Conservation (phyloP, 2,329 filamentous ascomycete species). For the Exophiala sideris region DNA sequence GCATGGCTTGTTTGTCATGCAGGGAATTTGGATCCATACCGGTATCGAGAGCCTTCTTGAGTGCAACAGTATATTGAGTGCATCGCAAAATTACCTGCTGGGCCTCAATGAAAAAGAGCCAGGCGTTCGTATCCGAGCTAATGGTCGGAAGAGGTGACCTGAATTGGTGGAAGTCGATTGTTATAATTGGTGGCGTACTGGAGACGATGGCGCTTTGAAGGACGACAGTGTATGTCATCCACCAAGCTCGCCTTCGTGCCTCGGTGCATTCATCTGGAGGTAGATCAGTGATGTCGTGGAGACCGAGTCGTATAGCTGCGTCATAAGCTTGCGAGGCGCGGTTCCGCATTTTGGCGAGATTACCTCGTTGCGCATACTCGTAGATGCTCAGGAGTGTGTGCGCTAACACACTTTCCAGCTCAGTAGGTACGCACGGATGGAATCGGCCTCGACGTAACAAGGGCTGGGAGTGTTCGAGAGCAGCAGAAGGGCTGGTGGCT, state of each 20-base stretch:
- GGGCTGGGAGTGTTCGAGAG: neutral
- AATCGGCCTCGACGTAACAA: slow-evolving; percentile 2
- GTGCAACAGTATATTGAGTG: slow-evolving; percentile 10
- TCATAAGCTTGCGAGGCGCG: slow-evolving; percentile 15
- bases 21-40: neutral
- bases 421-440: slow-evolving; percentile 4
- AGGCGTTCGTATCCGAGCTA: slow-evolving; percentile 6
- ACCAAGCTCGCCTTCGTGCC: slow-evolving; percentile 11
- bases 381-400: slow-evolving; percentile 6
- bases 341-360: slow-evolving; percentile 15
- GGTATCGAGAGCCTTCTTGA: slow-evolving; percentile 9
- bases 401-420: slow-evolving; percentile 9
- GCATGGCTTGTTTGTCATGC: neutral
- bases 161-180: neutral
- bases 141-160: slow-evolving; percentile 5
- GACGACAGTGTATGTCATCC: slow-evolving; percentile 12
- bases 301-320: slow-evolving; percentile 8
- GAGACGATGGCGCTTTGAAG: slow-evolving; percentile 9
- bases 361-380: slow-evolving; percentile 12
- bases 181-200: slow-evolving; percentile 10
- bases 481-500: slow-evolving; percentile 3
- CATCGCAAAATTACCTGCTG: slow-evolving; percentile 10
- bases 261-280: slow-evolving; percentile 6
- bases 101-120: slow-evolving; percentile 10
- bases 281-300: slow-evolving; percentile 3